Percentiles rank a stretch among this genome's conserved stretches.
Evolutionary conservation across 2,329 filamentous ascomycete species (phyloP).

Genomic region (Cucurbitaria berberidis): DNA sequence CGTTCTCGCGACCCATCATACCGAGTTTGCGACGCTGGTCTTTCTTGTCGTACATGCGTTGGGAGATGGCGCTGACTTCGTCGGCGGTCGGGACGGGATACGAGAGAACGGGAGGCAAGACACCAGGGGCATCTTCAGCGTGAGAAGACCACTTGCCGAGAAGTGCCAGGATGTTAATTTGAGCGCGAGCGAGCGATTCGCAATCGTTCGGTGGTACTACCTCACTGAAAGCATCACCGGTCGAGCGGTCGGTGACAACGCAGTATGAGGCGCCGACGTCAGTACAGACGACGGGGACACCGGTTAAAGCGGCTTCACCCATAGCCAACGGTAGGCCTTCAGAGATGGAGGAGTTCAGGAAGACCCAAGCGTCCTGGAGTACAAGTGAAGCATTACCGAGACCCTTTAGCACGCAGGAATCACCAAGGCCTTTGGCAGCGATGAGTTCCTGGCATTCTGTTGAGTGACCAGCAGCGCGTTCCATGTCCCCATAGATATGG

Average conservation of each 20-base stretch:
- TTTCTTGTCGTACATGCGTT: conserved; percentile 64
- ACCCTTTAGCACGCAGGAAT: conserved; percentile 58
- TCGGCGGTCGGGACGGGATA: conserved; percentile 53
- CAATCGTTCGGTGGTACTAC: conserved; percentile 69
- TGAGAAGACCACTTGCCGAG: conserved; percentile 65
- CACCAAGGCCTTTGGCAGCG: conserved; percentile 58
- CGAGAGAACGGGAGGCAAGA: conserved; percentile 50
- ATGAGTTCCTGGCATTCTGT: conserved; percentile 64
- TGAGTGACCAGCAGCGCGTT: conserved; percentile 65
- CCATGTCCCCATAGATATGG: conserved; percentile 68
- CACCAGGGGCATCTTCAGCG: conserved; percentile 56
- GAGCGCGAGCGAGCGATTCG: conserved; percentile 63
- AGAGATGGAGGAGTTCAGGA: conserved; percentile 61
- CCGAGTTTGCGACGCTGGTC: conserved; percentile 62
- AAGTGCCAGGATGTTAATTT: conserved; percentile 67
- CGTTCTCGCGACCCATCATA: conserved; percentile 63
- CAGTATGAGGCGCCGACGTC: conserved; percentile 61
- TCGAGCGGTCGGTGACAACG: conserved; percentile 59
- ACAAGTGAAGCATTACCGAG: conserved; percentile 59
- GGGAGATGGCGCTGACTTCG: conserved; percentile 61
- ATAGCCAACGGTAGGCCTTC: conserved; percentile 62
- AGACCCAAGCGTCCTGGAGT: conserved; percentile 48
- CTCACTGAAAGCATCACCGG: conserved; percentile 59
- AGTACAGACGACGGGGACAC: conserved; percentile 61
- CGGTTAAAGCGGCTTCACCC: conserved; percentile 61